phyloP scores from a whole-genome alignment of 2,329 filamentous ascomycete species.

The Diplocarpon mali region DNA sequence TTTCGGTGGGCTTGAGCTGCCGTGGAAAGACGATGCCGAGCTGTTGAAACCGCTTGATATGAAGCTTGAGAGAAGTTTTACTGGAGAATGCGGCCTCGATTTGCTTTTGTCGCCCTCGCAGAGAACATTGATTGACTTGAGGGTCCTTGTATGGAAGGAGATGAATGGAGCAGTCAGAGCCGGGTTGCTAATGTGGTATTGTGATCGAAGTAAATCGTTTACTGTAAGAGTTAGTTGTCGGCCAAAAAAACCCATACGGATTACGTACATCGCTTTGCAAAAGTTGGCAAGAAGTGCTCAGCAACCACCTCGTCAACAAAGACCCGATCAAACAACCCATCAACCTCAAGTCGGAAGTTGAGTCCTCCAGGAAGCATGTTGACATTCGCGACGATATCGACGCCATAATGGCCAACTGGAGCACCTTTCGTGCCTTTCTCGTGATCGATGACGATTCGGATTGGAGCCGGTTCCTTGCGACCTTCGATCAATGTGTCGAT shows the following conservation, averaged over 20 bases:
- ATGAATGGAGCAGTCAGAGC: slow-evolving; percentile 57
- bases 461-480: slow-evolving; percentile 54
- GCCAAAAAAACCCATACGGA: background rate
- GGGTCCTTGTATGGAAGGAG: slow-evolving; percentile 65
- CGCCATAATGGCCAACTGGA: slow-evolving; percentile 54
- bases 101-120: slow-evolving; percentile 53
- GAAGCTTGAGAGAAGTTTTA: slow-evolving; percentile 80
- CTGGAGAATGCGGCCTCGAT: slow-evolving; percentile 69
- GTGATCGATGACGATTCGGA: slow-evolving; percentile 65
- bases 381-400: slow-evolving; percentile 61
- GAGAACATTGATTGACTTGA: slow-evolving; percentile 57
- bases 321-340: slow-evolving; percentile 58
- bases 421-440: slow-evolving; percentile 55
- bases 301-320: slow-evolving; percentile 63
- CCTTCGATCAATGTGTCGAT: slow-evolving; percentile 51
- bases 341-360: slow-evolving; percentile 46
- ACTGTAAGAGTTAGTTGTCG: slow-evolving; percentile 40
- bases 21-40: slow-evolving; percentile 30
- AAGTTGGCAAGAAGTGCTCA: slow-evolving; percentile 62
- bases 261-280: slow-evolving; percentile 59
- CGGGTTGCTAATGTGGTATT: slow-evolving; percentile 57
- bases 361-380: slow-evolving; percentile 36
- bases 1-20: slow-evolving; percentile 22
- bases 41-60: slow-evolving; percentile 49
- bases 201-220: slow-evolving; percentile 57